Evolutionary conservation across 2,329 filamentous ascomycete genomes (phyloP).

Genomic region (Beauveria pseudobassiana): DNA sequence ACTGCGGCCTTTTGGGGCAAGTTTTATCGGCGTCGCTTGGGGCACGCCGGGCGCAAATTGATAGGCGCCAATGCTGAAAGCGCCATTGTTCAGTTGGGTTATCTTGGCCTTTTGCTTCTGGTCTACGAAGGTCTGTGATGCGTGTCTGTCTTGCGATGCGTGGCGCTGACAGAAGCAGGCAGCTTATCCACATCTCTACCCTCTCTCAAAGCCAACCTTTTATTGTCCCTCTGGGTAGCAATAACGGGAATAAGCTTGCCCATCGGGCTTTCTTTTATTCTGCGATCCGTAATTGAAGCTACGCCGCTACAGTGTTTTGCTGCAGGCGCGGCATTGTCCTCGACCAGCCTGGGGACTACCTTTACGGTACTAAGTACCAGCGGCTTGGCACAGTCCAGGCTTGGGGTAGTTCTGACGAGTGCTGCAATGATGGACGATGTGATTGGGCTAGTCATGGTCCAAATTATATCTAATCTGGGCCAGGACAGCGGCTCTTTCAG

Average conservation of each 20-base stretch:
- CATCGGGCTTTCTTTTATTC: slow-evolving; percentile 57
- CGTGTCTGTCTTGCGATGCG: neutral
- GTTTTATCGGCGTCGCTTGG: slow-evolving; percentile 64
- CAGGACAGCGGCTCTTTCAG: slow-evolving; percentile 16
- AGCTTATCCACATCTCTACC: slow-evolving; percentile 16
- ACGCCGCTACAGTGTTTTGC: slow-evolving; percentile 58
- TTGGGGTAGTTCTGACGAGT: slow-evolving; percentile 58
- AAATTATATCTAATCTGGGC: slow-evolving; percentile 62
- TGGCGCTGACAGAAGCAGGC: neutral
- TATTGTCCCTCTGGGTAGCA: slow-evolving; percentile 55
- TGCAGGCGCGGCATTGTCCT: slow-evolving; percentile 65
- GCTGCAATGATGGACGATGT: slow-evolving; percentile 82
- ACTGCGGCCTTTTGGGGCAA: slow-evolving; percentile 66
- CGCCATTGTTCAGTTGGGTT: slow-evolving; percentile 58
- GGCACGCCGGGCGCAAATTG: slow-evolving; percentile 58
- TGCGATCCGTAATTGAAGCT: slow-evolving; percentile 42
- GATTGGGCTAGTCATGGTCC: slow-evolving; percentile 67
- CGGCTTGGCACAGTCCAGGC: slow-evolving; percentile 33
- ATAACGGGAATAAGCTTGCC: slow-evolving; percentile 57
- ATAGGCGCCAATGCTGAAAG: slow-evolving; percentile 45
- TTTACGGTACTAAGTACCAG: slow-evolving; percentile 47
- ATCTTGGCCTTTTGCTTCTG: slow-evolving; percentile 63
- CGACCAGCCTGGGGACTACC: slow-evolving; percentile 65
- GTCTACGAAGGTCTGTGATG: slow-evolving; percentile 55
- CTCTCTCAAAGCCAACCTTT: slow-evolving; percentile 49